A percentile compares a stretch with the other conserved stretches of the same genome.
These are phyloP conservation scores for Panicum hallii DNA, from an alignment of 202 grass and related monocot species.

Conservation along the genomic window DNA sequence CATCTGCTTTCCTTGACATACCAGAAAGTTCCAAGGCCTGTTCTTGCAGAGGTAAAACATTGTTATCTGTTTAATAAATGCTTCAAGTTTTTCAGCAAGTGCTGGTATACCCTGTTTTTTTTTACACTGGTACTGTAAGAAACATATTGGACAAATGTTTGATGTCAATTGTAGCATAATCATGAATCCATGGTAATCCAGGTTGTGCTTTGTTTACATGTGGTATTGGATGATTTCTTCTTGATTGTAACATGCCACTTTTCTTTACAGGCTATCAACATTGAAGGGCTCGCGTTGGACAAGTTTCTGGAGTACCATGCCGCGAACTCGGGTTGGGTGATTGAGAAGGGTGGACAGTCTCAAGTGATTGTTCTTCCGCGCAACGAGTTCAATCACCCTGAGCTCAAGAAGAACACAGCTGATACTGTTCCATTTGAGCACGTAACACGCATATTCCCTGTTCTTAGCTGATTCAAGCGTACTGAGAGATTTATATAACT, in stretches of 20 bases:
- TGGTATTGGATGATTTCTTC: constrained; percentile 1
- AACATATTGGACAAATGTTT: neutral
- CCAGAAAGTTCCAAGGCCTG: constrained; percentile 92
- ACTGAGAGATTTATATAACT: constrained; percentile 13
- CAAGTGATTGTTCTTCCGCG: constrained; percentile 78
- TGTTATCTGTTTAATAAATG: neutral
- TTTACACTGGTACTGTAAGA: neutral
- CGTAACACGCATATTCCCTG: constrained; percentile 86
- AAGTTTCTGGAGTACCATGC: constrained; percentile 92
- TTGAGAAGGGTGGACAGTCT: constrained; percentile 70
- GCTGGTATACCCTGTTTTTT: neutral
- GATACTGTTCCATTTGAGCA: constrained; percentile 83
- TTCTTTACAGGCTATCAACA: constrained; percentile 76
- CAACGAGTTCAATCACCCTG: constrained; percentile 85
- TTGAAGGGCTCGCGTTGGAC: constrained; percentile 88
- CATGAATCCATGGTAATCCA: neutral
- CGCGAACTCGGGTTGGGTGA: constrained; percentile 75
- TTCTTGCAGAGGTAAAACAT: constrained; percentile 81
- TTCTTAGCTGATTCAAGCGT: constrained; percentile 72
- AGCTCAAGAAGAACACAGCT: constrained; percentile 88
- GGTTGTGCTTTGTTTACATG: neutral
- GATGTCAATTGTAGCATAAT: neutral
- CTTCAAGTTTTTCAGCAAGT: neutral
- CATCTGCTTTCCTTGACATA: constrained; percentile 94
- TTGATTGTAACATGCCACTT: constrained; percentile 24